Conservation (phyloP, 495 filamentous ascomycete species). For the Xylaria flabelliformis region DNA sequence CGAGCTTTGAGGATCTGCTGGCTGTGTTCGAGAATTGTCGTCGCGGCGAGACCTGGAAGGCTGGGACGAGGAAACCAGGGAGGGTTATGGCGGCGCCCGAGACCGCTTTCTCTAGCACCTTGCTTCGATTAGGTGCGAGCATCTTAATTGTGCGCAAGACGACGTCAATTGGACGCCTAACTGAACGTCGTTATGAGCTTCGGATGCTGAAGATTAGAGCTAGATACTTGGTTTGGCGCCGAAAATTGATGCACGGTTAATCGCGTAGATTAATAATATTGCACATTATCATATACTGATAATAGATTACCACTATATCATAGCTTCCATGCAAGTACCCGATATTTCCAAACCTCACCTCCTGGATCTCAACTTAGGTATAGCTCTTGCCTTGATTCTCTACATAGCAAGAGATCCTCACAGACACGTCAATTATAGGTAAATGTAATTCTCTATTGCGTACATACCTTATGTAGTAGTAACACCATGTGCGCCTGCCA, state of each 20-base stretch:
- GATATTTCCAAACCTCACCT: too few species aligned
- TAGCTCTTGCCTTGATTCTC: neutral
- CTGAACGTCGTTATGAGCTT: conserved; percentile 9
- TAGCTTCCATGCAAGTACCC: too few species aligned
- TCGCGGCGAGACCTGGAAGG: conserved; percentile 62
- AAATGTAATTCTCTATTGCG: neutral
- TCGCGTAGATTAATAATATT: neutral
- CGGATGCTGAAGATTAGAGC: conserved; percentile 21
- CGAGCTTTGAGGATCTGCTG: conserved; percentile 76
- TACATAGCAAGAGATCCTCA: neutral
- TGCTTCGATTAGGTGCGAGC: conserved; percentile 56
- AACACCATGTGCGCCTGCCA: neutral
- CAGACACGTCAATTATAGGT: neutral
- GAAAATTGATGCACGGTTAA: conserved; percentile 27
- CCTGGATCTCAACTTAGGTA: neutral
- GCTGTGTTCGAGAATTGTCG: conserved; percentile 76
- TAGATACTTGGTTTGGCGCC: conserved; percentile 27
- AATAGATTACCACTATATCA: neutral
- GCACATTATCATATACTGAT: neutral
- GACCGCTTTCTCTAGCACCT: conserved; percentile 49
- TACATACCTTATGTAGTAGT: neutral
- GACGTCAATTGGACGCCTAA: conserved; percentile 29
- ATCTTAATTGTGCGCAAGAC: conserved; percentile 42
- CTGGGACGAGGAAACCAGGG: conserved; percentile 77
- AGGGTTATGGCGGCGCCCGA: conserved; percentile 50